Percentiles rank a stretch among this genome's conserved stretches.
Evolutionary conservation across 805 yeast species (phyloP).

Genomic region (Candida schatavii): DNA sequence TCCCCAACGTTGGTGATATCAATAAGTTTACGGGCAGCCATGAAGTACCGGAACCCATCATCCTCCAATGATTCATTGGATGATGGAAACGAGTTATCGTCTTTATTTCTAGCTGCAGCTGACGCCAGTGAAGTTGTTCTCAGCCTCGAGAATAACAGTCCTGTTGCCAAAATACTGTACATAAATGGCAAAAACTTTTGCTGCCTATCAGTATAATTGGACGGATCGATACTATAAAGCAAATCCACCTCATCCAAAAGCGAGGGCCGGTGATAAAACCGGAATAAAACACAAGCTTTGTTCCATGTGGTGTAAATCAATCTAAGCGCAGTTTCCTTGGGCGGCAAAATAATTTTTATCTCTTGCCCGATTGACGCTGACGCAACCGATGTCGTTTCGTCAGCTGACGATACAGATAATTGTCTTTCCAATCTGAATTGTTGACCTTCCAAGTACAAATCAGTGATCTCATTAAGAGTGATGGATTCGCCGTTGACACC

Average conservation of each 20-base stretch:
- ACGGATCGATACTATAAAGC: constrained; percentile 73
- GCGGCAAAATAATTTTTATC: constrained; percentile 67
- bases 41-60: constrained; percentile 77
- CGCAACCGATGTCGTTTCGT: constrained; percentile 13
- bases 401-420: constrained; percentile 17
- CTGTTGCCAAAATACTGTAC: constrained; percentile 86
- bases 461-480: constrained; percentile 25
- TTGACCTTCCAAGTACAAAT: constrained; percentile 21
- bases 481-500: constrained; percentile 10
- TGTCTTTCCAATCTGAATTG: constrained; percentile 16
- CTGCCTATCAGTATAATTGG: constrained; percentile 67
- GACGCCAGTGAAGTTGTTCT: constrained; percentile 25
- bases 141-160: constrained; percentile 65
- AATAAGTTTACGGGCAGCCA: constrained; percentile 73
- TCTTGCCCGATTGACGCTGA: constrained; percentile 33
- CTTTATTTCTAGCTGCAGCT: too few species aligned
- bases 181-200: constrained; percentile 74
- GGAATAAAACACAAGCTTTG: constrained; percentile 78
- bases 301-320: constrained; percentile 78
- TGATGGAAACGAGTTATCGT: constrained; percentile 17
- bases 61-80: constrained; percentile 50
- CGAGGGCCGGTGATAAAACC: constrained; percentile 85
- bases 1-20: constrained; percentile 85
- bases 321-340: constrained; percentile 67
- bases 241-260: constrained; percentile 71